Base-by-base conservation (phyloP, 1,284 basidiomycete genomes). In the Ganoderma sinense region DNA sequence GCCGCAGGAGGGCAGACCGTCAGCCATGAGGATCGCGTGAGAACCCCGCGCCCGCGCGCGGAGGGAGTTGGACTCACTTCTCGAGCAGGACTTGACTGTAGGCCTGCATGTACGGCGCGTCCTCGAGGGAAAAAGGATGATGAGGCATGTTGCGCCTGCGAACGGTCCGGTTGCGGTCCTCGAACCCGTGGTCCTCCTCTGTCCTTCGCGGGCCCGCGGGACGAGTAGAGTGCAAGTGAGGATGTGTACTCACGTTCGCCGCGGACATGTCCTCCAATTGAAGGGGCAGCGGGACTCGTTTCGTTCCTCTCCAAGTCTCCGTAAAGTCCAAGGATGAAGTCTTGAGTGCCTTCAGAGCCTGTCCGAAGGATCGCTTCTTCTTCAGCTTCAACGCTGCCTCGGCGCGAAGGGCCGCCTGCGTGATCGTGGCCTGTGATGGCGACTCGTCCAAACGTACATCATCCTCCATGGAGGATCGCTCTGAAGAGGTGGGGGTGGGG, bases 71-170 rank as follows among this genome's bases (percentile, higher is more conserved):
- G 31, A 81, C 88, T 73, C 69, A 91, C 91, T 84, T 91, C 70
- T 90, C 87, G 20, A 91, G 75, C 16, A 85, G 77, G n/a, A 86
- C 81, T 31, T 84, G 81, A 68, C 89, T 86, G 71, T 91, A 93
- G 0, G 88, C 81, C 70, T 88, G 88, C 88, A 91, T 89, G 75
- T 91, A 92, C 2, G 87, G 85, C 5, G 84, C 88, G 18, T 89
- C 85, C 3, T 78, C 73, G 20, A 63, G 74, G 4, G 82, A 73
- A 73, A 89, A 89, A 2, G 88, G 87, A 74, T 91, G 89, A 36
- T 76, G 74, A 8, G 74, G 76, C 73, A 89, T 78, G 67, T 81
- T 86, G 81, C 86, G 67, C 55, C 72, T 69, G 8, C 69, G 69
- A 2, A 74, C 70, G 6, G 71, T 75, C 40, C 71, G 64, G 55